These are phyloP conservation scores for Allantophomopsis cytisporea DNA, from an alignment of 2,329 filamentous ascomycete species.

Conservation along the genomic window DNA sequence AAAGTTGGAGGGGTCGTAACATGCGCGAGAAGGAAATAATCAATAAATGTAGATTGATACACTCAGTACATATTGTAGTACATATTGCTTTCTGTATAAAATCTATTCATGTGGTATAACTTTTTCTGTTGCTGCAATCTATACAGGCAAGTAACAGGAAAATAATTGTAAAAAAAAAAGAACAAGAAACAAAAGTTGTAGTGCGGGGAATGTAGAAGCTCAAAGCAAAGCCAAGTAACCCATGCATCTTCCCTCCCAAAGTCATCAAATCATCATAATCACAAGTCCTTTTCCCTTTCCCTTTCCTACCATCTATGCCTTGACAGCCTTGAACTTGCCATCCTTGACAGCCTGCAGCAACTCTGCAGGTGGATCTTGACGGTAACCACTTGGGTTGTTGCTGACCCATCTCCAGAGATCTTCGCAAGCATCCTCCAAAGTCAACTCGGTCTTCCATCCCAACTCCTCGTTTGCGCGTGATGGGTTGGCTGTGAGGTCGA, in stretches of 20 bases:
- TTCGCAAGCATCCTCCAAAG: constrained; percentile 83
- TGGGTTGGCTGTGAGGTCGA: constrained; percentile 90
- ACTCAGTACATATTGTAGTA: no score
- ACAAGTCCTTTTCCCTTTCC: no score
- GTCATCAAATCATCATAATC: no score
- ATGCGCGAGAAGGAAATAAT: no score
- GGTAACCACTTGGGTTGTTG: constrained; percentile 93
- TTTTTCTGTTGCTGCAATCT: constrained; percentile 2
- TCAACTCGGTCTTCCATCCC: constrained; percentile 80
- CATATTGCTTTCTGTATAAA: neutral
- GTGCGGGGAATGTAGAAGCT: no score
- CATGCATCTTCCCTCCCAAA: no score
- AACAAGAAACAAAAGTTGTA: no score
- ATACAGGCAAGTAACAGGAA: constrained; percentile 1
- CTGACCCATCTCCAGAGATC: constrained; percentile 95
- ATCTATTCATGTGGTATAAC: neutral
- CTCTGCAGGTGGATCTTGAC: constrained; percentile 76
- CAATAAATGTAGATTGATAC: no score
- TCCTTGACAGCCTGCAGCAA: constrained; percentile 53
- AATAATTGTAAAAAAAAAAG: no score
- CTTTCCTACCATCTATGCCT: no score
- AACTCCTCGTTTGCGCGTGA: constrained; percentile 78
- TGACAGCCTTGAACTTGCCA: neutral
- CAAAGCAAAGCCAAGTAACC: no score
- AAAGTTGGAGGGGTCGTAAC: no score